Conservation (phyloP, 345 rosid genomes). For the Acer yangbiense region DNA sequence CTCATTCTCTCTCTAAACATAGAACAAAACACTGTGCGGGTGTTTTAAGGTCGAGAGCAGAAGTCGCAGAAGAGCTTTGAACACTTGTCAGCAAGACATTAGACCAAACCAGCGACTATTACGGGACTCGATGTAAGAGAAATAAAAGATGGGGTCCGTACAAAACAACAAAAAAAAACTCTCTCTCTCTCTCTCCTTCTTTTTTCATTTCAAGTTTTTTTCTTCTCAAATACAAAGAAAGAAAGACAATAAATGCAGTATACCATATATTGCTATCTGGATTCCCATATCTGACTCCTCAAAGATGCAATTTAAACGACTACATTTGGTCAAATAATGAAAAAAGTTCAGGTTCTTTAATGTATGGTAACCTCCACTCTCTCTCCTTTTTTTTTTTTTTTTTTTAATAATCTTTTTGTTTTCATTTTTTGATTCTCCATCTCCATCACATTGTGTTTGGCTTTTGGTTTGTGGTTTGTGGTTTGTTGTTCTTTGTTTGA, state of each 20-base stretch:
- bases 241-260: conserved; percentile 4
- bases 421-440: background rate
- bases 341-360: conserved; percentile 6
- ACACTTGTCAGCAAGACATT: conserved; percentile 35
- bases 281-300: conserved; percentile 1
- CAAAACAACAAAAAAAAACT: background rate
- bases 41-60: conserved; percentile 36
- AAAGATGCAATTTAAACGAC: background rate
- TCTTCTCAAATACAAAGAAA: background rate
- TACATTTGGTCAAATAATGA: conserved; percentile 3
- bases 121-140: conserved; percentile 33
- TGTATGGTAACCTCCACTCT: background rate
- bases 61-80: conserved; percentile 34
- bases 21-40: no score
- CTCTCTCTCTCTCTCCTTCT: no score
- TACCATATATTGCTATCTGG: conserved; percentile 16
- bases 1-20: background rate
- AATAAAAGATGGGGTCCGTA: conserved; percentile 10
- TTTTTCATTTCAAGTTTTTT: background rate
- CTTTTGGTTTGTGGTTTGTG: background rate
- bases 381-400: no score
- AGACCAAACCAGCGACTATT: conserved; percentile 23
- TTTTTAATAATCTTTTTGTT: background rate
- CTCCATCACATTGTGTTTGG: background rate
- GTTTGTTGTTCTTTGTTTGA: conserved; percentile 4